phyloP scores from a whole-genome alignment of 805 yeast species.

The Kregervanrija fluxuum region DNA sequence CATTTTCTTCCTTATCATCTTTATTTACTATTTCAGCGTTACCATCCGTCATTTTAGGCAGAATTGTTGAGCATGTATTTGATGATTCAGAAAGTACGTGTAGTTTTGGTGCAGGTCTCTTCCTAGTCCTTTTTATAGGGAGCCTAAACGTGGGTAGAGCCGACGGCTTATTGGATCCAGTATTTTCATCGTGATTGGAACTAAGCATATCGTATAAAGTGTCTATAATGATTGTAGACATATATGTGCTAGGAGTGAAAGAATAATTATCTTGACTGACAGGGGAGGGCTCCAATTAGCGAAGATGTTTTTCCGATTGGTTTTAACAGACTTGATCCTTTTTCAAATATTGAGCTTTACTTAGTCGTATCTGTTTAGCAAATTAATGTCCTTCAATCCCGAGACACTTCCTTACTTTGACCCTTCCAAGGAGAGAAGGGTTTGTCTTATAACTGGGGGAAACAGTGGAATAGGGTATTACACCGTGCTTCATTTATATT shows the following conservation, averaged over 20 bases:
- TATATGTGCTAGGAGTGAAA: too few relatives aligned
- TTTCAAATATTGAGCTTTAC: too few relatives aligned
- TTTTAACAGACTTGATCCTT: too few relatives aligned
- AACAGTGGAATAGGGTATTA: slow-evolving; percentile 76
- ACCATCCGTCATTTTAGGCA: slow-evolving; percentile 4
- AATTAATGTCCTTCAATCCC: slow-evolving; percentile 28
- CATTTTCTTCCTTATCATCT: not conserved
- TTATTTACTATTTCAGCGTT: not conserved
- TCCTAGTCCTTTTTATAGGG: slow-evolving; percentile 3
- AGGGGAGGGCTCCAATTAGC: too few relatives aligned
- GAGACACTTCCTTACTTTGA: slow-evolving; percentile 53
- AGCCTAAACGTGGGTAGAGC: slow-evolving; percentile 5
- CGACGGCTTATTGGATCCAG: not conserved
- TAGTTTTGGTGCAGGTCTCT: slow-evolving; percentile 9
- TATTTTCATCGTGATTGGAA: too few relatives aligned
- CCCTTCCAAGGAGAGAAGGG: slow-evolving; percentile 47
- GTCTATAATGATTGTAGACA: too few relatives aligned
- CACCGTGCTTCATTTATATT: slow-evolving; percentile 64
- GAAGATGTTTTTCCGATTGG: too few relatives aligned
- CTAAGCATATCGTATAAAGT: too few relatives aligned
- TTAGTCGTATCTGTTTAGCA: too few relatives aligned
- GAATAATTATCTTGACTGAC: too few relatives aligned
- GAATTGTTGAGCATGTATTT: not conserved
- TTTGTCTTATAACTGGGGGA: slow-evolving; percentile 76
- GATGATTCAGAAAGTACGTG: not conserved